Evolutionary conservation across 208 protist genomes (phyloP), one percentile per base, ranked within the genome.

Genomic region (Crithidia brevicula): DNA sequence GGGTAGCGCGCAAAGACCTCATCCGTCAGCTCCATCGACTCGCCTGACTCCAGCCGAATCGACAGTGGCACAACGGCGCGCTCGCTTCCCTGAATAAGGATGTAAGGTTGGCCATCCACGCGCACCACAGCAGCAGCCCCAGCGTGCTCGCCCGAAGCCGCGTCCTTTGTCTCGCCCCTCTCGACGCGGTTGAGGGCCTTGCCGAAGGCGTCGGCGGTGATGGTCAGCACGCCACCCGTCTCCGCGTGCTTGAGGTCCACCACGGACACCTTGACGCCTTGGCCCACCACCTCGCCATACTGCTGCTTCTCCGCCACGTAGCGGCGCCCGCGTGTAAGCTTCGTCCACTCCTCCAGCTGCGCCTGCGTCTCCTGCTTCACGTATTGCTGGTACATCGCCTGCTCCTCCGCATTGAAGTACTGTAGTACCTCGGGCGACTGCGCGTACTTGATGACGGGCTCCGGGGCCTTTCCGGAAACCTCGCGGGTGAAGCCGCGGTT

Each of bases 381-480:
- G 65, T 96, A 94, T 54, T 85, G 74, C 58, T 91, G 66, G 69
- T 96, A 96, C 85, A 94, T 92, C 16, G 65, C 73, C 30, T 72
- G 81, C 68, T 96, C 86, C 74, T 93, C 86, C n/a, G 69, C 57
- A 20, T 72, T 78, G 71, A 94, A 96, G 53, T 89, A 77, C 40
- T 80, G 75, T 20, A 96, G 79, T 27, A 89, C 76, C 61, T 87
- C 80, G 11, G 73, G 73, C 11, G 88, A 67, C 71, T 94, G 88
- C 6, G 77, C 79, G 60, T 92, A 81, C 60, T 78, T 73, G 56
- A 94, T 81, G 9, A 80, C 72, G 10, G 86, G 83, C 79, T 96
- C 86, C 38, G 88, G 88, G n/a, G 91, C 88, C 38, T 67, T 75
- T 33, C 85, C 86, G 20, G 40, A 31, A 4, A 89, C 77, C 33